Evolutionary conservation across 2,329 filamentous ascomycete genomes (phyloP), one percentile per base, ranked within the genome.

Genomic region (Aspergillus sp.): DNA sequence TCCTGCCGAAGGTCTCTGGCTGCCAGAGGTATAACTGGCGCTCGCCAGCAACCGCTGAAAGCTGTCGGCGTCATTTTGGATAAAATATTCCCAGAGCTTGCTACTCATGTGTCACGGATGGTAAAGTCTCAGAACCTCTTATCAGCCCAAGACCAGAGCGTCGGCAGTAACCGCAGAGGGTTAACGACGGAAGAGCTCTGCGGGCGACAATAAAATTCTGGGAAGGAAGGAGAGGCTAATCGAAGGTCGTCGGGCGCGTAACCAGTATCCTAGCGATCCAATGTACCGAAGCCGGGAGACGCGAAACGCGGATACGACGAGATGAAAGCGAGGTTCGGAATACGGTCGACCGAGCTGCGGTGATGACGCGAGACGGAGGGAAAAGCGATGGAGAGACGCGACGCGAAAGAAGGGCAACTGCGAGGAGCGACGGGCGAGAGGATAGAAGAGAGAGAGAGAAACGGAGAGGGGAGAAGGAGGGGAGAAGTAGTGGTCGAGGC

Each of bases 41-140:
- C 76, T 77, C 55, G 80, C 80, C 74, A 98, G 74, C 57, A 93
- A 75, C 69, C 81, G 82, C 68, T 83, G 82, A 74, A 98, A 96
- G 58, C 70, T 78, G 61, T 93, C 88, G 78, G 94, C 82, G 78
- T 98, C 86, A 74, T 95, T 84, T 78, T 95, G 82, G 71, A 93
- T 82, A 62, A 89, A 96, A 61, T 77, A 85, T 74, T 86, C 88
- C 89, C 89, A 95, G 63, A 98, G 78, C 75, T 82, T 76, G 70
- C 86, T 82, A 80, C 85, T 96, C 89, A 96, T 91, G 78, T 77
- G 78, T 67, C 58, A 61, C 49, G 47, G 52, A 37, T 51, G 48
- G 33, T 55, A 33, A 44, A 34, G 29, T 43, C 44, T 47, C 49
- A 47, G 52, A 56, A 58, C 46, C 50, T 58, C 67, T 65, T 60